Evolutionary conservation across 805 yeast species (phyloP).

Genomic region (Starmerella gropengiesseri): DNA sequence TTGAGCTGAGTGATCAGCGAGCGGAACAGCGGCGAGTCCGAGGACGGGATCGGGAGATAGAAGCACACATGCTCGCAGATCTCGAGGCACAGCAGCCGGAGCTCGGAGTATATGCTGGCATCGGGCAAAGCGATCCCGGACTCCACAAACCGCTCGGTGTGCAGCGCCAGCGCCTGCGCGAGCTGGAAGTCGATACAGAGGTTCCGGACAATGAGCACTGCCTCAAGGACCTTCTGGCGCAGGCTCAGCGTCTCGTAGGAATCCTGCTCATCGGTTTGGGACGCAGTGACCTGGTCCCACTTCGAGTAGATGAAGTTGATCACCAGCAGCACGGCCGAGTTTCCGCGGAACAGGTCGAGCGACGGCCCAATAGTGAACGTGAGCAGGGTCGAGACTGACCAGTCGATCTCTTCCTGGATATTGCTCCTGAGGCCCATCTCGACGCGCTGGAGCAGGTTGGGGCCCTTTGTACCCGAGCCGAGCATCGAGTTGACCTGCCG

Average conservation of each 20-base stretch:
- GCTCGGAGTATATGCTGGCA: constrained; percentile 24
- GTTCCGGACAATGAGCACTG: constrained; percentile 65
- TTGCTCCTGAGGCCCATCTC: constrained; percentile 59
- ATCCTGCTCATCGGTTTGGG: constrained; percentile 15
- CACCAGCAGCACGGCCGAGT: constrained; percentile 15
- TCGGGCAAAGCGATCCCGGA: constrained; percentile 28
- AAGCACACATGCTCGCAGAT: constrained; percentile 76
- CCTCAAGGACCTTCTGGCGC: constrained; percentile 34
- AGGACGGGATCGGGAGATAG: constrained; percentile 62
- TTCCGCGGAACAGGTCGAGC: constrained; percentile 16
- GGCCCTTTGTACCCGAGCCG: constrained; percentile 41
- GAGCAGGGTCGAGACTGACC: constrained; percentile 52
- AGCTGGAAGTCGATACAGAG: constrained; percentile 71
- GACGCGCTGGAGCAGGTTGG: constrained; percentile 53
- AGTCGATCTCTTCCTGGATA: constrained; percentile 54
- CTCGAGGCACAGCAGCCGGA: constrained; percentile 47
- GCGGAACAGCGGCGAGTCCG: constrained; percentile 57
- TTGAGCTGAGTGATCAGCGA: constrained; percentile 41
- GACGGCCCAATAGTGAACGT: constrained; percentile 31
- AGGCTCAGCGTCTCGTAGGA: constrained; percentile 10
- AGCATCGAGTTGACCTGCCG: constrained; percentile 14
- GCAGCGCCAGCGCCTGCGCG: constrained; percentile 49
- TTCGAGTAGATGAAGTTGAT: constrained; percentile 9
- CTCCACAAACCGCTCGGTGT: constrained; percentile 32
- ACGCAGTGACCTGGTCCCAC: constrained; percentile 15